A percentile compares a stretch with the other conserved stretches of the same genome.
Evolutionary conservation across 495 filamentous ascomycete genomes (phyloP).

Genomic region (Haplographium delicatum): DNA sequence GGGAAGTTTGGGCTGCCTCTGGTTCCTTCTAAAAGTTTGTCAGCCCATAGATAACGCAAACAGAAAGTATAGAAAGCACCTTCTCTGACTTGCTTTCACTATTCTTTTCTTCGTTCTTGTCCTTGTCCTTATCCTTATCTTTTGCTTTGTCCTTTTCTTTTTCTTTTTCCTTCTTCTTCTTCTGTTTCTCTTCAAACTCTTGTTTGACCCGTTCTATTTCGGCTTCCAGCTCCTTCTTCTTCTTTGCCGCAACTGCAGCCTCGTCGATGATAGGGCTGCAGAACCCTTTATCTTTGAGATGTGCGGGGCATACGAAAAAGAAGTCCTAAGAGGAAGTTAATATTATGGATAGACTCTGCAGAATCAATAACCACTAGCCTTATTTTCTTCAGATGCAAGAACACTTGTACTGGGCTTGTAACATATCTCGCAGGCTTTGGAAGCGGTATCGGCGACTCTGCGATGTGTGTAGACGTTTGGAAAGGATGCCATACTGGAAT

Average conservation of each 20-base stretch:
- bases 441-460: conserved; percentile 75
- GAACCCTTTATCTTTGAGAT: conserved; percentile 81
- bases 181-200: conserved; percentile 72
- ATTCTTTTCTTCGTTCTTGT: conserved; percentile 40
- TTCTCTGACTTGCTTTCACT: no score
- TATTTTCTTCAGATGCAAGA: conserved; percentile 83
- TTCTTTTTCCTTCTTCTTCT: conserved; percentile 55
- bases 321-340: conserved; percentile 59
- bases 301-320: conserved; percentile 83
- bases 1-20: conserved; percentile 4
- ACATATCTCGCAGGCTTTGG: conserved; percentile 85
- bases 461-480: conserved; percentile 84
- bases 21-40: conserved; percentile 16
- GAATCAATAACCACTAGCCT: conserved; percentile 47
- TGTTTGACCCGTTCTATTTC: conserved; percentile 69
- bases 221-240: conserved; percentile 64
- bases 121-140: conserved; percentile 44
- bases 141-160: conserved; percentile 49
- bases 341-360: not conserved
- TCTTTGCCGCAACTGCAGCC: conserved; percentile 62
- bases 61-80: no score
- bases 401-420: conserved; percentile 84
- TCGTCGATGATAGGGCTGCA: conserved; percentile 75
- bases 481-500: conserved; percentile 34
- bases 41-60: not conserved